Conservation (phyloP, 2,329 filamentous ascomycete species). For the Cladosporium sp. region DNA sequence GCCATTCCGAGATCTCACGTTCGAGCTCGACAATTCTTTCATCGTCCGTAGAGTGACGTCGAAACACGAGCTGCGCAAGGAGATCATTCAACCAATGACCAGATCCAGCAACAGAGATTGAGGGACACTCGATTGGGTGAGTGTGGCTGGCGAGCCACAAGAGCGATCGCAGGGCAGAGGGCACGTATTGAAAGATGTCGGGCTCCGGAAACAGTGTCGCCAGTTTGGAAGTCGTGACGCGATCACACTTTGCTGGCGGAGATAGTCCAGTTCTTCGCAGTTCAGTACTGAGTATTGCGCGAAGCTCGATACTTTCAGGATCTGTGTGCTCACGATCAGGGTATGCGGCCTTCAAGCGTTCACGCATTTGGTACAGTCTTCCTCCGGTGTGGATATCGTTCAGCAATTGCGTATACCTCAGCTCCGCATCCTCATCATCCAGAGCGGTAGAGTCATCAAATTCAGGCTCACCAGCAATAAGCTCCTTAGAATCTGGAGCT, state of each 20-base stretch:
- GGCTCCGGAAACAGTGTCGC: neutral
- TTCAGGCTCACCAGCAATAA: neutral
- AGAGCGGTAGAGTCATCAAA: neutral
- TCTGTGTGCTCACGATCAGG: neutral
- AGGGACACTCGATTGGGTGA: slow-evolving; percentile 47
- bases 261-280: neutral
- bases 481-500: neutral
- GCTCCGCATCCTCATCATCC: neutral
- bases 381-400: neutral
- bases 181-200: neutral
- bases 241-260: neutral
- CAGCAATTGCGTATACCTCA: neutral
- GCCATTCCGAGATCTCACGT: slow-evolving; percentile 45
- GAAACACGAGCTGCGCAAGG: slow-evolving; percentile 48
- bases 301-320: neutral
- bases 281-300: neutral
- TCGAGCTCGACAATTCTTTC: slow-evolving; percentile 45
- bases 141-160: slow-evolving; percentile 50
- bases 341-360: neutral
- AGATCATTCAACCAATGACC: slow-evolving; percentile 48
- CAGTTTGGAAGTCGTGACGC: neutral
- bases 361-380: neutral
- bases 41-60: slow-evolving; percentile 42
- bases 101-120: slow-evolving; percentile 48
- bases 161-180: slow-evolving; percentile 41